These are phyloP conservation scores for Sporothrix inflata DNA, from an alignment of 2,329 filamentous ascomycete genomes.

Conservation along the genomic window DNA sequence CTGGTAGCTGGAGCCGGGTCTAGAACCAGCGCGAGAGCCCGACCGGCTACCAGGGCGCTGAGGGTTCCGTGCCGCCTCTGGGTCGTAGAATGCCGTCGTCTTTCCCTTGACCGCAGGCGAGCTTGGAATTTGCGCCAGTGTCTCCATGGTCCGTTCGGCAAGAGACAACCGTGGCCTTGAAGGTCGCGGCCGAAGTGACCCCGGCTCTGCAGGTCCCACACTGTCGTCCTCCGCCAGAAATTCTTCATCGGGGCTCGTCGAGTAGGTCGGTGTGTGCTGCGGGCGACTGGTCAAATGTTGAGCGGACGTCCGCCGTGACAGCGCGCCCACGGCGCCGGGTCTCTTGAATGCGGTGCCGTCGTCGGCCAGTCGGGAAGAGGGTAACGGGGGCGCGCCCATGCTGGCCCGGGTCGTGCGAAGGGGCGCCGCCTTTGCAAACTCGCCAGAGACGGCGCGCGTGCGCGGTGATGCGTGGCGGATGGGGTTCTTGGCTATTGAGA, in stretches of 20 bases:
- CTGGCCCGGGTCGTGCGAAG: not conserved
- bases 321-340: constrained; percentile 25
- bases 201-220: not conserved
- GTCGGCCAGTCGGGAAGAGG: constrained; percentile 15
- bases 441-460: constrained; percentile 34
- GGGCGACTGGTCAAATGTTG: constrained; percentile 27
- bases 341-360: constrained; percentile 28
- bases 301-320: constrained; percentile 30
- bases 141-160: constrained; percentile 84
- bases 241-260: constrained; percentile 13
- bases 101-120: constrained; percentile 72
- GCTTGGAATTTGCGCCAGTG: constrained; percentile 74
- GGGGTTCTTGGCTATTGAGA: constrained; percentile 24
- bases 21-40: constrained; percentile 41
- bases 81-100: constrained; percentile 73
- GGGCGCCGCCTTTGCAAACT: constrained; percentile 28
- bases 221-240: not conserved
- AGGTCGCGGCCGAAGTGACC: constrained; percentile 2
- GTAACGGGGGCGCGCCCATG: not conserved
- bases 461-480: constrained; percentile 29
- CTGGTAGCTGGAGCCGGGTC: constrained; percentile 63
- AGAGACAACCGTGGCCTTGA: constrained; percentile 60
- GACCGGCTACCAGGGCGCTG: constrained; percentile 22
- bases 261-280: constrained; percentile 29
- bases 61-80: constrained; percentile 56